A percentile compares a stretch with the other conserved stretches of the same genome.
These are phyloP conservation scores for Scheffersomyces amazonensis DNA, from an alignment of 805 yeast genomes.

Conservation along the genomic window DNA sequence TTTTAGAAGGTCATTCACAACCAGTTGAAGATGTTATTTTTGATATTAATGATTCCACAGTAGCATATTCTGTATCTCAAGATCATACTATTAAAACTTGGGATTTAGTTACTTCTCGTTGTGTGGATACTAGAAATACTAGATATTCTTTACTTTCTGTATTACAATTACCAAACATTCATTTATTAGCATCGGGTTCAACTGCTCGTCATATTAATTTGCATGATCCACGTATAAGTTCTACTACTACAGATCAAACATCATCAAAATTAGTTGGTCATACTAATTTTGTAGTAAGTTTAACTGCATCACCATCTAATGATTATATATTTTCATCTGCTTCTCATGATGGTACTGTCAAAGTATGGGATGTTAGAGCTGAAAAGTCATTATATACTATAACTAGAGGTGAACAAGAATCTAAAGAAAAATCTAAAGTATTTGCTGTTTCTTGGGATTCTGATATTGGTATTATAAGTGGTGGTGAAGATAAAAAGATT, in stretches of 20 bases:
- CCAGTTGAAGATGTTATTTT: conserved; percentile 87
- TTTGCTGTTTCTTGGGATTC: conserved; percentile 85
- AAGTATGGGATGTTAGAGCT: conserved; percentile 94
- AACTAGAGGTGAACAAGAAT: conserved; percentile 59
- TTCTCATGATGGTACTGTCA: conserved; percentile 94
- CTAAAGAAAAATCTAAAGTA: conserved; percentile 58
- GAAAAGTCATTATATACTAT: conserved; percentile 79
- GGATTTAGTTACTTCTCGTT: conserved; percentile 86
- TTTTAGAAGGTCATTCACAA: conserved; percentile 76
- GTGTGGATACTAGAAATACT: conserved; percentile 85
- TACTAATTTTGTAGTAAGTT: conserved; percentile 80
- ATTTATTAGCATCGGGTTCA: conserved; percentile 87
- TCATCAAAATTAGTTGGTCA: conserved; percentile 76
- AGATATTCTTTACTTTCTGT: conserved; percentile 81
- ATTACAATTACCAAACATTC: conserved; percentile 60
- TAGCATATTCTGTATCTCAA: conserved; percentile 91
- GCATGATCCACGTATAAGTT: conserved; percentile 82
- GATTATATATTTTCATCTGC: conserved; percentile 84
- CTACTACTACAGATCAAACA: conserved; percentile 57
- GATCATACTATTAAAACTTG: conserved; percentile 95
- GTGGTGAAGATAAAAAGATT: conserved; percentile 90
- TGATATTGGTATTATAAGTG: conserved; percentile 81
- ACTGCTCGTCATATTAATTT: conserved; percentile 95
- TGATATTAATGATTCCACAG: conserved; percentile 69
- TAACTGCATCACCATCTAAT: conserved; percentile 72